phyloP scores from a whole-genome alignment of 2,329 filamentous ascomycete genomes.

The Ophiostoma triangulosporum region DNA sequence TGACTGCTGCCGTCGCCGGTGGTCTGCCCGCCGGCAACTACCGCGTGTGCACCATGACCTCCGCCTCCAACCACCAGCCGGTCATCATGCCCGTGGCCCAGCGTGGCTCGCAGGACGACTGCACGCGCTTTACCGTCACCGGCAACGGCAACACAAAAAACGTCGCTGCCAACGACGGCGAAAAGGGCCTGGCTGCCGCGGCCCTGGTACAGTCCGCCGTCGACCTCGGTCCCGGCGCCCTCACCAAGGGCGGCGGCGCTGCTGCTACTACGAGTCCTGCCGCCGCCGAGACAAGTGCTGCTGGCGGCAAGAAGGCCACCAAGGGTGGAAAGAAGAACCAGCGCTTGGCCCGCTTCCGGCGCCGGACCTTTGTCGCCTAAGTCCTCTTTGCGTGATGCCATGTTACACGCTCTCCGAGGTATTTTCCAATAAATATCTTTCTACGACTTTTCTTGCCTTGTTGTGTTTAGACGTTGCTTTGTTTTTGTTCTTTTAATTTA shows the following conservation, averaged over 20 bases:
- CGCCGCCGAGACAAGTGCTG: slow-evolving; percentile 10
- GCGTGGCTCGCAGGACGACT: slow-evolving; percentile 32
- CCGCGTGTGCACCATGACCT: slow-evolving; percentile 27
- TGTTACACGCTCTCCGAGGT: too few relatives aligned
- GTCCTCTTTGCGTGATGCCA: background rate
- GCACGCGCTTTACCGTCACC: slow-evolving; percentile 27
- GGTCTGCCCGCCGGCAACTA: slow-evolving; percentile 29
- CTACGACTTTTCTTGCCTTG: background rate
- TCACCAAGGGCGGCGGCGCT: slow-evolving; percentile 10
- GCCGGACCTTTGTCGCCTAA: slow-evolving; percentile 14
- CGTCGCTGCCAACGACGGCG: slow-evolving; percentile 15
- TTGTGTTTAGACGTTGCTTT: background rate
- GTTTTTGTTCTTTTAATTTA: background rate
- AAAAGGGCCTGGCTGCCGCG: slow-evolving; percentile 15
- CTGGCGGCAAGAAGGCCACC: slow-evolving; percentile 13
- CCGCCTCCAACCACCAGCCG: slow-evolving; percentile 30
- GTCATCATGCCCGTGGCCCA: slow-evolving; percentile 31
- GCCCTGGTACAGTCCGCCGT: slow-evolving; percentile 16
- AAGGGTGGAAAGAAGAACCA: slow-evolving; percentile 5
- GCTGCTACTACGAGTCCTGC: slow-evolving; percentile 11
- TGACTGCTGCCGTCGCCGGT: slow-evolving; percentile 23
- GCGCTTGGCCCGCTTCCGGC: slow-evolving; percentile 14
- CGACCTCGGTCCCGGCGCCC: slow-evolving; percentile 15
- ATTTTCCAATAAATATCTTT: too few relatives aligned
- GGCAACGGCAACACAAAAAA: slow-evolving; percentile 17